Base-by-base conservation (phyloP, 345 rosid species). In the Stellera chamaejasme region DNA sequence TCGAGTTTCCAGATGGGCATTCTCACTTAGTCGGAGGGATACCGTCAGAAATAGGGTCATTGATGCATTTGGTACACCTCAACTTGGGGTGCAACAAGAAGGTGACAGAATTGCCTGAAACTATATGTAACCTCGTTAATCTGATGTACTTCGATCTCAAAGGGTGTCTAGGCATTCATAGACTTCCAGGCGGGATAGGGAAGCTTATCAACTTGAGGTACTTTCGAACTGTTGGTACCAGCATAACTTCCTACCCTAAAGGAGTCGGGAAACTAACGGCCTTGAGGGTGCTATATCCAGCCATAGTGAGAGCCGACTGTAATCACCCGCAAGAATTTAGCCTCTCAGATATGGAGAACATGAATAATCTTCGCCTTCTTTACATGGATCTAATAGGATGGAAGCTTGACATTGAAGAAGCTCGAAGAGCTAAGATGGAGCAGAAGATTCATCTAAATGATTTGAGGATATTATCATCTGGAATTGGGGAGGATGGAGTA, bases 231-330 rank as follows among this genome's bases (percentile, higher is more conserved):
- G 43, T 27, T 41, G 36, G 43, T 9, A 2, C 1, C 23, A 19
- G 2, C 2, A 15, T 54, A 12, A 54, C 45, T 11, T 39, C 10
- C 58, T 54, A 19, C 47, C 58, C 58, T 0, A 54, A 54, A 54
- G 58, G 46, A 5, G 45, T 54, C 3, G 26, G 26, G 11, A 54
- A 15, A 54, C 41, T 54, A 4, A 54, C 58, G 1, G 16, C 45
- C 23, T 45, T 54, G 41, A 54, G 45, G 27, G 1, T 9, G 4
- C 11, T 16, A n/a, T 1, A 3, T 16, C 27, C 3, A 26, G 19
- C 41, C 13, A 41, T 41, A 36, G 28, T 54, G 58, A 39, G 58
- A 10, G 58, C 44, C 41, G 58, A 54, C 16, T 10, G 27, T 14
- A 15, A 41, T 41, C 26, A 54, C 27, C n/a, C 58, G 2, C 16